Evolutionary conservation across 306 rosid genomes (phyloP), one percentile per base, ranked within the genome.

Genomic region (Malus orientalis): DNA sequence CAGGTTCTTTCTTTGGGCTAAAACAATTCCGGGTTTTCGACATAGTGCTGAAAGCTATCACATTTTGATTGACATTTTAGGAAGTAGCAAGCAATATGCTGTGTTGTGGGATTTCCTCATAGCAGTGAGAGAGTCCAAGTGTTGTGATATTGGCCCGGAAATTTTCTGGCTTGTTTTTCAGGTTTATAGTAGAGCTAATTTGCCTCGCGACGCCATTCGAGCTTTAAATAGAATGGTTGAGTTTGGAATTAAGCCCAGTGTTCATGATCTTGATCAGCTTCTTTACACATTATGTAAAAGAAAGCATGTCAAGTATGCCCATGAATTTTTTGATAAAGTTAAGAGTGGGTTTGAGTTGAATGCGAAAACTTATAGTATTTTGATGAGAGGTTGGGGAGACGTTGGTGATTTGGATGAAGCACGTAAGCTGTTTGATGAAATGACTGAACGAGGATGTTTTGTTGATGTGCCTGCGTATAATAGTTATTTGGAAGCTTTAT

Each of bases 1-100:
- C 82, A 85, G 98, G 57, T 94, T 94, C 91, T 94, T 94, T 63
- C 86, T 91, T 70, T 94, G 97, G 98, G 91, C 98, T 76, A 85
- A 84, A 79, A 84, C 81, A 13, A 72, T 90, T 73, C 91, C 97
- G 13, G 89, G 83, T 61, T 94, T 94, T 67, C 84, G 84, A 58
- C 98, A 88, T 36, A 92, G 88, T 47, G 79, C 8, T 38, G 83
- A 86, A 63, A 92, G 93, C 88, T 82, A 86, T 77, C 91, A 66
- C 75, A 87, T 94, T 85, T 84, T 92, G 83, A 87, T 92, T 69
- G 92, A 87, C 49, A 87, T 94, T 36, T 80, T 94, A 75, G 97
- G 98, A 58, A 67, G 86, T 33, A 74, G 86, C 74, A 88, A 88
- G 75, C 98, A 91, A 8, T 94, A 87, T 81, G 93, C 97, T 25